These are phyloP conservation scores for Xerocomus potaroensis DNA, from an alignment of 768 basidiomycete genomes.

Conservation along the genomic window DNA sequence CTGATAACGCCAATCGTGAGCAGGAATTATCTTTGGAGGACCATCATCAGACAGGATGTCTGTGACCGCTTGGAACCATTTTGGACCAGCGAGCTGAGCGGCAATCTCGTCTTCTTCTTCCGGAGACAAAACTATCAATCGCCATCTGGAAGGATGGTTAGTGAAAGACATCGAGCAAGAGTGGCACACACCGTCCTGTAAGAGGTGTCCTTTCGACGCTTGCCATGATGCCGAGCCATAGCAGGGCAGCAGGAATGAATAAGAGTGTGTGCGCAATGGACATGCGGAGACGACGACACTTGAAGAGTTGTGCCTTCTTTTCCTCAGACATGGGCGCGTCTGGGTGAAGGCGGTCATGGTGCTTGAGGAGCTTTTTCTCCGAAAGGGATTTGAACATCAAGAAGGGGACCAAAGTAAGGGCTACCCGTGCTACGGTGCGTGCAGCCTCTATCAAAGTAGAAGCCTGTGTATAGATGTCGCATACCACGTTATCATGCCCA, in stretches of 20 bases:
- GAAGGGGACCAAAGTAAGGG: conserved; percentile 71
- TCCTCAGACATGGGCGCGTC: conserved; percentile 51
- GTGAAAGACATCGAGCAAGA: neutral
- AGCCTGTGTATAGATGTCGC: conserved; percentile 40
- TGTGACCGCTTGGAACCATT: conserved; percentile 83
- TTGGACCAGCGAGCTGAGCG: conserved; percentile 71
- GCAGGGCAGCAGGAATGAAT: conserved; percentile 54
- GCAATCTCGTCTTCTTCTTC: conserved; percentile 91
- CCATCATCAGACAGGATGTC: conserved; percentile 71
- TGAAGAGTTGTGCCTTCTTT: conserved; percentile 46
- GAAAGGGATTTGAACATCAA: conserved; percentile 56
- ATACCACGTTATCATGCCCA: neutral
- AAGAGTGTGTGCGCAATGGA: conserved; percentile 55
- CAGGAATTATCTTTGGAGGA: conserved; percentile 58
- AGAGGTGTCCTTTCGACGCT: conserved; percentile 76
- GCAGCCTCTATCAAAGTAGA: conserved; percentile 71
- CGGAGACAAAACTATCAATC: conserved; percentile 84
- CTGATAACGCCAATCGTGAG: conserved; percentile 81
- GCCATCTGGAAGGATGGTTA: conserved; percentile 52
- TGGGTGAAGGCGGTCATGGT: conserved; percentile 32
- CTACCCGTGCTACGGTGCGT: conserved; percentile 65
- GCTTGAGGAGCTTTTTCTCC: conserved; percentile 47
- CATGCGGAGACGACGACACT: too few relatives aligned
- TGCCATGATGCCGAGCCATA: conserved; percentile 67
- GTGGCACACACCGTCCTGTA: conserved; percentile 67